Percentiles rank a stretch among this genome's conserved stretches.
Evolutionary conservation across 768 basidiomycete genomes (phyloP).

Genomic region (Russula vinacea): DNA sequence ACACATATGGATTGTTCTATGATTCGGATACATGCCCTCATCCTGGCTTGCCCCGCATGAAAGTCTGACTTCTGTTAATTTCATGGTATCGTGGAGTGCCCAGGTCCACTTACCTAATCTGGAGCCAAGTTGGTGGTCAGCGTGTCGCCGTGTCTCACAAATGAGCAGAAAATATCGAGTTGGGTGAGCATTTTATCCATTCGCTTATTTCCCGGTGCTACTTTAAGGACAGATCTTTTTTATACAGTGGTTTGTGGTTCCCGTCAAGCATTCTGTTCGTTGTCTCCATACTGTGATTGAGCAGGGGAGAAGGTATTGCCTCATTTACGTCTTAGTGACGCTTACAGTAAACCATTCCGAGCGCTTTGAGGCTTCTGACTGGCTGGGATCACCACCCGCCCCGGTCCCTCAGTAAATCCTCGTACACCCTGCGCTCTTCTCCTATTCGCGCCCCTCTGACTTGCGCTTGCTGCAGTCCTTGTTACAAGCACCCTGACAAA

Average conservation of each 20-base stretch:
- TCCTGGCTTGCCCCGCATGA: not conserved
- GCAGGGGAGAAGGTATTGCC: not conserved
- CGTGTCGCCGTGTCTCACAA: no score
- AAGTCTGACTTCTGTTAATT: not conserved
- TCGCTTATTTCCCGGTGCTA: not conserved
- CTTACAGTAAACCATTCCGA: not conserved
- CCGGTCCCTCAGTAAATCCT: not conserved
- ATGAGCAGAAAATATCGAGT: not conserved
- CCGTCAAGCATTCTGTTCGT: not conserved
- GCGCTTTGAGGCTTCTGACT: constrained; percentile 10
- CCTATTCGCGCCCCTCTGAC: not conserved
- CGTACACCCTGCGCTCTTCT: not conserved
- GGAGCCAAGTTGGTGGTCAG: constrained; percentile 9
- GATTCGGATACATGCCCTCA: not conserved
- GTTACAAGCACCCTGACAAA: not conserved
- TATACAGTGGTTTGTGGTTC: not conserved
- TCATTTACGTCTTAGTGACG: constrained; percentile 24
- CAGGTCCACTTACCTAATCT: constrained; percentile 11
- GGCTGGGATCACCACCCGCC: not conserved
- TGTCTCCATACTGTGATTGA: not conserved
- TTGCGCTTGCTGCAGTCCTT: not conserved
- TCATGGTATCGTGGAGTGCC: no score
- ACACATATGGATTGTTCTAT: not conserved
- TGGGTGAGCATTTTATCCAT: not conserved
- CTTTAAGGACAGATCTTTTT: not conserved